These are phyloP conservation scores for Iberis pinnata DNA, from an alignment of 345 rosid species.

Conservation along the genomic window DNA sequence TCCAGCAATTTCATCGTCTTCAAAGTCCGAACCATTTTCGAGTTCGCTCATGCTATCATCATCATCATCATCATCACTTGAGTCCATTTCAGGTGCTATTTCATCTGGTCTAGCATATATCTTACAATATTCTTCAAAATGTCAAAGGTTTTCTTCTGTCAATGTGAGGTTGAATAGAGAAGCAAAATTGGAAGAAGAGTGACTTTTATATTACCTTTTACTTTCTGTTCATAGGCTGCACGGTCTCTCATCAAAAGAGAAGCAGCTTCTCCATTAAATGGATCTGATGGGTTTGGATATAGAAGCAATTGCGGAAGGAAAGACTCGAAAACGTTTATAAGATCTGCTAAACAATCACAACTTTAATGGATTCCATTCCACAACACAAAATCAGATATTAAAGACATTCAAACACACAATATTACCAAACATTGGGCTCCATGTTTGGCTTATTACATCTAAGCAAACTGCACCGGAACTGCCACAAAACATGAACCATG, in stretches of 20 bases:
- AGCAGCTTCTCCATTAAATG: slow-evolving; percentile 79
- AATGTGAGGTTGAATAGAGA: not conserved
- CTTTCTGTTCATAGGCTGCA: slow-evolving; percentile 49
- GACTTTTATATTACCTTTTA: slow-evolving; percentile 47
- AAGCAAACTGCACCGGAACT: slow-evolving; percentile 77
- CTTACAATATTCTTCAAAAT: slow-evolving; percentile 44
- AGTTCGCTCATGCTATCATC: slow-evolving; percentile 55
- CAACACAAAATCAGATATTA: not conserved
- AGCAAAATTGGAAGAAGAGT: not conserved
- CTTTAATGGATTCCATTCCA: not conserved
- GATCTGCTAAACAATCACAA: slow-evolving; percentile 36
- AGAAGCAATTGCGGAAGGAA: slow-evolving; percentile 74
- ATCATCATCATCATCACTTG: slow-evolving; percentile 42
- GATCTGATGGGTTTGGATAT: slow-evolving; percentile 71
- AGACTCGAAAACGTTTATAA: slow-evolving; percentile 65
- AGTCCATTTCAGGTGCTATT: too few relatives aligned
- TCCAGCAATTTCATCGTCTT: slow-evolving; percentile 46
- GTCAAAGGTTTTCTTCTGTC: not conserved
- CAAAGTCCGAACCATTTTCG: slow-evolving; percentile 30
- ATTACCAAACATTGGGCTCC: slow-evolving; percentile 67
- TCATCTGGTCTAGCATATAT: slow-evolving; percentile 57
- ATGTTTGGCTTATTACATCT: slow-evolving; percentile 81
- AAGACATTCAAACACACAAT: not conserved
- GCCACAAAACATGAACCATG: slow-evolving; percentile 18
- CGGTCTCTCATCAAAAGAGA: slow-evolving; percentile 57